Conservation (phyloP, 257 asterid species). For the Paraleonurus japonicus region DNA sequence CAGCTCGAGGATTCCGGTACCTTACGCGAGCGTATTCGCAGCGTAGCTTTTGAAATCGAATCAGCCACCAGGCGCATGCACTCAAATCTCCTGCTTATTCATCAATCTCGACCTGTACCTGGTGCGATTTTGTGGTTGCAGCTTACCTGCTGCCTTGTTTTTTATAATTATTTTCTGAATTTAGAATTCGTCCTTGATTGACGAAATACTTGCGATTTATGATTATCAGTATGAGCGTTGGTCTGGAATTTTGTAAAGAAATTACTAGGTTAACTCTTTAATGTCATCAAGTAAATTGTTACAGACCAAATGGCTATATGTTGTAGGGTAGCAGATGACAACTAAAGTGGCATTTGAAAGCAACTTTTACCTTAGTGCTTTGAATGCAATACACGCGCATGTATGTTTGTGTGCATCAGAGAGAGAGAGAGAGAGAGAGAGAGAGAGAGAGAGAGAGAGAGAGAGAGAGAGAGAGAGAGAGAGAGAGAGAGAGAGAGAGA, state of each 20-base stretch:
- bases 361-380: background rate
- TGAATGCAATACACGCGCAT: background rate
- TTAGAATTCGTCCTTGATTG: background rate
- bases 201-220: background rate
- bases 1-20: conserved; percentile 67
- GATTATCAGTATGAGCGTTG: background rate
- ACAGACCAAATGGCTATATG: background rate
- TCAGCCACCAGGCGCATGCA: conserved; percentile 73
- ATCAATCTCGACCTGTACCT: conserved; percentile 65
- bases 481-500: too few relatives aligned
- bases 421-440: too few relatives aligned
- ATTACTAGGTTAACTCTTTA: background rate
- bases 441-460: too few relatives aligned
- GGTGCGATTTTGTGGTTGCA: conserved; percentile 36
- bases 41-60: conserved; percentile 72
- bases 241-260: background rate
- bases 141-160: background rate
- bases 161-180: background rate
- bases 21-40: conserved; percentile 74
- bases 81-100: conserved; percentile 69
- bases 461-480: too few relatives aligned
- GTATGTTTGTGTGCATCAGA: background rate
- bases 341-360: background rate
- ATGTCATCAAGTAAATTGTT: background rate
- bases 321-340: background rate